Percentiles rank a stretch among this genome's conserved stretches.
Evolutionary conservation across 352 stramenopile species (phyloP).

Genomic region (Phytophthora agathidicida): DNA sequence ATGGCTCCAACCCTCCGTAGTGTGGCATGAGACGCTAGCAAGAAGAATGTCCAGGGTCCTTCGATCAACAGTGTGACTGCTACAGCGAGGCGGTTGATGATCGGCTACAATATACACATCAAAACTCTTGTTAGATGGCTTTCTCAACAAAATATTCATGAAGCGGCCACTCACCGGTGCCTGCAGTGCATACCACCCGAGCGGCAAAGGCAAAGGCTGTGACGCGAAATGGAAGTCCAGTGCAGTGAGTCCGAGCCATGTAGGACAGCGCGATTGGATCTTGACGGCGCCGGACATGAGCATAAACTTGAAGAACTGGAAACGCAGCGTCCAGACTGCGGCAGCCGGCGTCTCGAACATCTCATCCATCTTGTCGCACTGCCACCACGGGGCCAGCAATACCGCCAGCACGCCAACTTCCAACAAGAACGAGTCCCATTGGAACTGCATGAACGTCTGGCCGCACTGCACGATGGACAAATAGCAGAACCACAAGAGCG

Average conservation of each 20-base stretch:
- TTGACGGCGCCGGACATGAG: conserved; percentile 93
- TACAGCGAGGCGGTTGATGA: conserved; percentile 78
- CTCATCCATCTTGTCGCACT: not conserved
- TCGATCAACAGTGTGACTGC: conserved; percentile 89
- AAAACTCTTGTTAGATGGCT: conserved; percentile 6
- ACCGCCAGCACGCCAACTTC: conserved; percentile 84
- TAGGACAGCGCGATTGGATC: conserved; percentile 90
- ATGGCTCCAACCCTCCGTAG: conserved; percentile 61
- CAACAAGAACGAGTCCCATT: conserved; percentile 93
- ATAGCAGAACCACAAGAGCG: conserved; percentile 65
- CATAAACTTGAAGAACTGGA: conserved; percentile 95
- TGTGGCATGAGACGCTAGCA: conserved; percentile 68
- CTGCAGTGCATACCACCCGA: conserved; percentile 89
- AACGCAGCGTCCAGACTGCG: conserved; percentile 74
- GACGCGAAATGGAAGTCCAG: conserved; percentile 94
- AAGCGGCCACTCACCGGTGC: conserved; percentile 49
- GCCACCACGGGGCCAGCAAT: conserved; percentile 52
- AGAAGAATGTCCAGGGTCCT: conserved; percentile 84
- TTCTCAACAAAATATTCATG: not conserved
- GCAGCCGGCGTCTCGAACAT: conserved; percentile 38
- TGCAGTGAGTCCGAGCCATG: conserved; percentile 90
- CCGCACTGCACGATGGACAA: conserved; percentile 80
- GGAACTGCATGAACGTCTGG: conserved; percentile 91
- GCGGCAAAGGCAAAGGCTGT: conserved; percentile 75
- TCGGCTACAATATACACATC: conserved; percentile 40